These are phyloP conservation scores for Penicillium paxilli DNA, from an alignment of 495 filamentous ascomycete species.

Conservation along the genomic window DNA sequence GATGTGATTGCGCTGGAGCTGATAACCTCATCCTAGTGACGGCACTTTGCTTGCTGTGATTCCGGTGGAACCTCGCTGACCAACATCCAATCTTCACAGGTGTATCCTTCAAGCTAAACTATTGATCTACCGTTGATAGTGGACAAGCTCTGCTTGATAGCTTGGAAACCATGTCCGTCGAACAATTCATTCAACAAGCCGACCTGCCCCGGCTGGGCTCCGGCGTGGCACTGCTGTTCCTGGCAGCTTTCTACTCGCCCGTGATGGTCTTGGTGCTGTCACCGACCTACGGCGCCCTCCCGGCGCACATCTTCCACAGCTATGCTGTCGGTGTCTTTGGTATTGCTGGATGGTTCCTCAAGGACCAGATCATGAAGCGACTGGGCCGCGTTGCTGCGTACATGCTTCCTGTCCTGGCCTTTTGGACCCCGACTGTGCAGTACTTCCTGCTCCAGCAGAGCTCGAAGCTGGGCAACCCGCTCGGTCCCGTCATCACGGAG, in stretches of 20 bases:
- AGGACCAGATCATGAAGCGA: slow-evolving; percentile 50
- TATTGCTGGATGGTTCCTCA: slow-evolving; percentile 60
- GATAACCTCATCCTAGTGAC: no score
- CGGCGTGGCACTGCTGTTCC: slow-evolving; percentile 53
- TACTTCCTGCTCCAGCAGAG: slow-evolving; percentile 66
- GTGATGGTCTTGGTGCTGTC: slow-evolving; percentile 74
- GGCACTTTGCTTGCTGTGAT: no score
- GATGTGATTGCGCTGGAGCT: neutral
- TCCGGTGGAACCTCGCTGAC: slow-evolving; percentile 1
- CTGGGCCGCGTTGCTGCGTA: slow-evolving; percentile 40
- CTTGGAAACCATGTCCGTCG: slow-evolving; percentile 28
- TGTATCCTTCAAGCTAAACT: neutral
- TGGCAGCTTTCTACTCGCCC: slow-evolving; percentile 72
- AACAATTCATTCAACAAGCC: slow-evolving; percentile 26
- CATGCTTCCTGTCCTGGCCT: slow-evolving; percentile 65
- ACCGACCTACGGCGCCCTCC: slow-evolving; percentile 83
- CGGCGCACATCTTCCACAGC: slow-evolving; percentile 69
- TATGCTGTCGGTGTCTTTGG: slow-evolving; percentile 62
- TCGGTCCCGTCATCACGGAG: slow-evolving; percentile 77
- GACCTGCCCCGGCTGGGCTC: slow-evolving; percentile 30
- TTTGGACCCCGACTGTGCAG: slow-evolving; percentile 72
- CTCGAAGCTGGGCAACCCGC: slow-evolving; percentile 59
- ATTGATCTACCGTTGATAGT: slow-evolving; percentile 3
- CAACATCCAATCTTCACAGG: slow-evolving; percentile 12
- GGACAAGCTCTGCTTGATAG: slow-evolving; percentile 5